A percentile compares a stretch with the other conserved stretches of the same genome.
Conservation (phyloP, 78 protist genomes). For the Cyanophora paradoxa region DNA sequence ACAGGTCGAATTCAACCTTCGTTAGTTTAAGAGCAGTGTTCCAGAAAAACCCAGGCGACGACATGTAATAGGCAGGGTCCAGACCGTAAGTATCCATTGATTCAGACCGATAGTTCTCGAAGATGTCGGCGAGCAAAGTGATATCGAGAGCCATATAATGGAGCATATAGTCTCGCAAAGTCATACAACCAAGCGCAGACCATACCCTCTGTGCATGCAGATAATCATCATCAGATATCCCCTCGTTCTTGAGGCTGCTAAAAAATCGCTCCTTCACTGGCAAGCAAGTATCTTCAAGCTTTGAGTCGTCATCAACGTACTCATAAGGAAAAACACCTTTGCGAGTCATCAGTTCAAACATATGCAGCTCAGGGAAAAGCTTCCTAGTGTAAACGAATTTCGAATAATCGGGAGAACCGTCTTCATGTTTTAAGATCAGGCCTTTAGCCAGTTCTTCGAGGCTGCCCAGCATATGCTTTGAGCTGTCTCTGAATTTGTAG, state of each 20-base stretch:
- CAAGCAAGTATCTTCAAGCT: neutral
- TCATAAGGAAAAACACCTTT: neutral
- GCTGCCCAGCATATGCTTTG: neutral
- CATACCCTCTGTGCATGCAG: neutral
- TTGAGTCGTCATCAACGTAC: neutral
- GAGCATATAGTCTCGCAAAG: neutral
- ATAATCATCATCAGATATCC: neutral
- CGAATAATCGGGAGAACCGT: neutral
- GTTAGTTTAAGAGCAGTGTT: neutral
- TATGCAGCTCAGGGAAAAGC: neutral
- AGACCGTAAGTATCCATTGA: neutral
- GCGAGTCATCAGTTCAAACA: neutral
- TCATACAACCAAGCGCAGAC: neutral
- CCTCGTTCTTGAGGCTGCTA: neutral
- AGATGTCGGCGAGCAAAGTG: neutral
- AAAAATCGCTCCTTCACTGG: neutral
- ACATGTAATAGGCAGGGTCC: neutral
- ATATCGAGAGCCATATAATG: neutral
- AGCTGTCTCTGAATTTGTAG: neutral
- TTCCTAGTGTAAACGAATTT: neutral
- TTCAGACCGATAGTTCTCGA: neutral
- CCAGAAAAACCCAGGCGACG: neutral
- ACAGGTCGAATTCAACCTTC: neutral
- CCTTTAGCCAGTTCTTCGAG: neutral
- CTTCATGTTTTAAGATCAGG: neutral